Percentiles rank a stretch among this genome's conserved stretches.
These are phyloP conservation scores for Medicago arabica DNA, from an alignment of 306 rosid genomes.

Conservation along the genomic window DNA sequence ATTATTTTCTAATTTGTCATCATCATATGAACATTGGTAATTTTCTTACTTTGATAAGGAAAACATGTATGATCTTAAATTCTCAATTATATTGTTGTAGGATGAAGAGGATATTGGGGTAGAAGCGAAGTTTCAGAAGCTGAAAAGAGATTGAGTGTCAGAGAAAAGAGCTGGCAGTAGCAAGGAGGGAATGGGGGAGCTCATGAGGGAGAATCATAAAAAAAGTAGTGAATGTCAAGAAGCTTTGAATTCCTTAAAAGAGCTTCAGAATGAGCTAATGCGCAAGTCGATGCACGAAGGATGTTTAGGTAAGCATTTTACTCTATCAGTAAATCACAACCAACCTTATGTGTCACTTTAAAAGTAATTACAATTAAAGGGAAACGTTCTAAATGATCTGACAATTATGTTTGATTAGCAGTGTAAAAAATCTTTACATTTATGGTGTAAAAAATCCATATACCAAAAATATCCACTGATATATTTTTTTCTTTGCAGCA, in stretches of 20 bases:
- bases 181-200: constrained; percentile 66
- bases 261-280: constrained; percentile 96
- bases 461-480: constrained; percentile 25
- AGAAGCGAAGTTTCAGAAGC: constrained; percentile 62
- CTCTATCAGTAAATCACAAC: background rate
- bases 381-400: background rate
- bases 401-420: background rate
- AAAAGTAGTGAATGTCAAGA: constrained; percentile 80
- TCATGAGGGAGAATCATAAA: constrained; percentile 65
- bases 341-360: background rate
- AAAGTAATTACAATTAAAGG: background rate
- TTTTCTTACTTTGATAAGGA: constrained; percentile 8
- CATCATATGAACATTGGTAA: background rate
- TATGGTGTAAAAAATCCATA: background rate
- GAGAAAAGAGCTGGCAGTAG: constrained; percentile 62
- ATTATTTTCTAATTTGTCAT: too few relatives aligned
- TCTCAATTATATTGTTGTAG: constrained; percentile 50
- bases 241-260: constrained; percentile 76
- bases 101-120: constrained; percentile 43
- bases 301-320: constrained; percentile 70
- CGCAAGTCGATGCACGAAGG: constrained; percentile 99
- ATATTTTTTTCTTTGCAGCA: constrained; percentile 69
- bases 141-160: constrained; percentile 59
- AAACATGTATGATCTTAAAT: constrained; percentile 16
- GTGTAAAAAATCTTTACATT: background rate